phyloP scores from a whole-genome alignment of 2,329 filamentous ascomycete genomes.

The Ophiostoma tasmaniense region DNA sequence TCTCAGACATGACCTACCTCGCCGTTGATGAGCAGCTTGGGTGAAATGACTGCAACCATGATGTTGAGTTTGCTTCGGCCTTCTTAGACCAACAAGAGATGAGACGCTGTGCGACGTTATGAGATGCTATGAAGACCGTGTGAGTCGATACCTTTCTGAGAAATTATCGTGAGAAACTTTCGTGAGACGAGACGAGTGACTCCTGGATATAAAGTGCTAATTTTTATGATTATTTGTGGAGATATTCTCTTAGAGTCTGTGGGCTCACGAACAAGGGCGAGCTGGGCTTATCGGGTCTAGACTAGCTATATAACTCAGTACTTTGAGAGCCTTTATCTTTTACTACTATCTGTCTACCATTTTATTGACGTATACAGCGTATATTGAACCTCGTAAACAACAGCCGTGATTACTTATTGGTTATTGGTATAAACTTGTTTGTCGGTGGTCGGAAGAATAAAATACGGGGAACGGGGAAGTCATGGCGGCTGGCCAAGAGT shows the following conservation, averaged over 20 bases:
- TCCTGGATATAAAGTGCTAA: not conserved
- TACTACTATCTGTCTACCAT: not conserved
- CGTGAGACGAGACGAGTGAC: not conserved
- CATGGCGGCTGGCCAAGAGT: not conserved
- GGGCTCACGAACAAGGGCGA: not conserved
- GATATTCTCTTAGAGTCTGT: not conserved
- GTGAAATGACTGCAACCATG: not conserved
- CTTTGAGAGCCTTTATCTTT: not conserved
- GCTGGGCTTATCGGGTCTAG: not conserved
- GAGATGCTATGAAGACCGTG: not conserved
- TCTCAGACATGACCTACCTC: not conserved
- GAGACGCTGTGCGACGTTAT: not conserved
- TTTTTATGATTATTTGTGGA: not conserved
- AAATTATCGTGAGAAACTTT: not conserved
- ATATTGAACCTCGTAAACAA: not conserved
- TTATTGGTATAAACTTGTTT: not conserved
- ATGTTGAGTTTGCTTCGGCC: not conserved
- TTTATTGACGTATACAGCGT: not conserved
- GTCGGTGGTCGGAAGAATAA: not conserved
- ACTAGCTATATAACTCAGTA: not conserved
- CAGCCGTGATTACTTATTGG: not conserved
- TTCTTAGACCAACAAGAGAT: not conserved
- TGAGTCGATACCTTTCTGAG: not conserved
- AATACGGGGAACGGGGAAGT: not conserved
- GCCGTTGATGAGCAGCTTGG: slow-evolving; percentile 1